Base-by-base conservation (phyloP, 1,139 yeast genomes). In the Sugiyamaella japonica region DNA sequence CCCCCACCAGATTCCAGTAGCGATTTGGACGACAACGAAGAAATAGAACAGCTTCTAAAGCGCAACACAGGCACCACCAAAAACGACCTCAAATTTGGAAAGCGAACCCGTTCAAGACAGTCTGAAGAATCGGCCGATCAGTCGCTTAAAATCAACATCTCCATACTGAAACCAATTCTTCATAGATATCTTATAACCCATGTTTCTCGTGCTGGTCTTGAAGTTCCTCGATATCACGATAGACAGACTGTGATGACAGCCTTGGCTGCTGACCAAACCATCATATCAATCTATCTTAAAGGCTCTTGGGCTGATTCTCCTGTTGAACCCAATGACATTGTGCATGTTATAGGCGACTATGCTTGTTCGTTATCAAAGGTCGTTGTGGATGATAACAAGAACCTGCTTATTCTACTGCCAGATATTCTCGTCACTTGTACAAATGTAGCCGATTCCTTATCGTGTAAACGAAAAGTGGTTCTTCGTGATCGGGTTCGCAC, bases 381-480 rank as follows among this genome's bases (percentile, higher is more conserved):
- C 10, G 78, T 87, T 3, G 89, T 86, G 58, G 70, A 73, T 38
- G 82, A 81, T 57, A 71, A 77, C 31, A 79, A 78, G 47, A 84
- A 86, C 62, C 68, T 90, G 25, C 70, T 91, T 37, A 78, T 93
- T 23, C 79, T 95, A 78, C 82, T 88, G 62, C 99, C 99, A 0
- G 99, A 93, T 66, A 72, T 81, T 1, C 72, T 93, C 12, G 74
- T 93, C 1, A 82, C 97, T 0, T 90, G 96, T 3, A 93, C 99
- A 0, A 75, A 85, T 3, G 81, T 90, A 0, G 85, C 97, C 0
- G 88, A 85, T 52, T 86, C 93, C 2, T 72, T 89, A 39, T 76
- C 75, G 23, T 93, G 99, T 65, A 75, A 83, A 29, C 73, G 99
- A 53, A 81, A 84, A 59, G 81, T 91, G 0, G 84, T 89, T 0